Conservation (phyloP, 257 asterid species). For the Nicotiana otophora region DNA sequence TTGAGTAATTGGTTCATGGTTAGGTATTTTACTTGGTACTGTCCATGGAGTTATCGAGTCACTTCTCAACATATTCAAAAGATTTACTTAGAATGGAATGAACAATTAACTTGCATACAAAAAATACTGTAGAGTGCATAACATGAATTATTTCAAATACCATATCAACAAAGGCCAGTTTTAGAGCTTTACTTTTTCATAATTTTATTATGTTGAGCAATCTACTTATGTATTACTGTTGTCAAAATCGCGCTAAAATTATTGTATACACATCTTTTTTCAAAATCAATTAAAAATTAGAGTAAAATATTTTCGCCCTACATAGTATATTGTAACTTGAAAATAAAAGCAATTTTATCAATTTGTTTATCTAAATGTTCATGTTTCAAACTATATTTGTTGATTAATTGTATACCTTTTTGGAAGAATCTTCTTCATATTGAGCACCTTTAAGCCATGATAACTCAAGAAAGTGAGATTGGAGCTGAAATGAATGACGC, state of each 20-base stretch:
- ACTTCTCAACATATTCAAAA: slow-evolving; percentile 23
- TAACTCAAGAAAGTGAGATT: too few species aligned
- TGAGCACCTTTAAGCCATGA: too few species aligned
- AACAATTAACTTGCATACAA: slow-evolving; percentile 83
- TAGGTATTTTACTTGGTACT: too few species aligned
- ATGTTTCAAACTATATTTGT: too few species aligned
- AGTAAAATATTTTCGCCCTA: too few species aligned
- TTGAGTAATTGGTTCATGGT: too few species aligned
- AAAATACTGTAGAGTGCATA: slow-evolving; percentile 81
- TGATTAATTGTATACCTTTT: too few species aligned
- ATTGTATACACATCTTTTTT: not conserved
- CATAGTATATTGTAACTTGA: too few species aligned
- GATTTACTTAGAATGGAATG: slow-evolving; percentile 93
- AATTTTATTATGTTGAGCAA: not conserved
- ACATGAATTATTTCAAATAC: slow-evolving; percentile 79
- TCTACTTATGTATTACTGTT: not conserved
- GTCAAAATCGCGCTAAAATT: not conserved
- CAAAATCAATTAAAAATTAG: not conserved
- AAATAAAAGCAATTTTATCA: too few species aligned
- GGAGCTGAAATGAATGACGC: too few species aligned
- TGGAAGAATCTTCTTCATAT: too few species aligned
- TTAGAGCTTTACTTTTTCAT: not conserved
- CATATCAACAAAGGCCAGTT: slow-evolving; percentile 76
- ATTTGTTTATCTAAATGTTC: too few species aligned
- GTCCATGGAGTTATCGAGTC: slow-evolving; percentile 29